phyloP scores from a whole-genome alignment of 2,329 filamentous ascomycete genomes.

The Orbilia quercus region DNA sequence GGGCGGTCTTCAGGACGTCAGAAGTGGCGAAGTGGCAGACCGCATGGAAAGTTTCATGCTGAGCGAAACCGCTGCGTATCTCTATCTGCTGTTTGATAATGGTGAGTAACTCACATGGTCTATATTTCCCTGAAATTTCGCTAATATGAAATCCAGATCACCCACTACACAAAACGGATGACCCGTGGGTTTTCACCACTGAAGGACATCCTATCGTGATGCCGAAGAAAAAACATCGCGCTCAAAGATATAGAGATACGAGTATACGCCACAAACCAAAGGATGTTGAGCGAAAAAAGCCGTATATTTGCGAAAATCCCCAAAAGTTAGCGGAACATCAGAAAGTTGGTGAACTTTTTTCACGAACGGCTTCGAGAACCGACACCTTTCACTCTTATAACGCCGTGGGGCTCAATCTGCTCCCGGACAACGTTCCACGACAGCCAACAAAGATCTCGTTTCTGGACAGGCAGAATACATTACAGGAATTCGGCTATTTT shows the following conservation, averaged over 20 bases:
- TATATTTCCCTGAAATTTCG: neutral
- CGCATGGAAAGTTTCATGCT: slow-evolving; percentile 99
- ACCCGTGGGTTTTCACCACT: slow-evolving; percentile 91
- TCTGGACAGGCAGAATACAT: slow-evolving; percentile 60
- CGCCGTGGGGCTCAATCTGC: slow-evolving; percentile 81
- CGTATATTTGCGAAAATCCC: slow-evolving; percentile 25
- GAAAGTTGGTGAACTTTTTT: slow-evolving; percentile 63
- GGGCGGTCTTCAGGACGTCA: slow-evolving; percentile 69
- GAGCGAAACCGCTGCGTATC: slow-evolving; percentile 94
- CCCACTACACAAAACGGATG: slow-evolving; percentile 86
- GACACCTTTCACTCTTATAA: slow-evolving; percentile 91
- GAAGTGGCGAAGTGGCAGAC: slow-evolving; percentile 80
- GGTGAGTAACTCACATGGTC: slow-evolving; percentile 40
- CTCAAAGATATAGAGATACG: slow-evolving; percentile 16
- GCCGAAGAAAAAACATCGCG: slow-evolving; percentile 64
- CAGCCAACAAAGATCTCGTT: slow-evolving; percentile 63
- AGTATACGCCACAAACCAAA: slow-evolving; percentile 24
- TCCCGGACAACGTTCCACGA: slow-evolving; percentile 68
- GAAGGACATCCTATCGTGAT: slow-evolving; percentile 94
- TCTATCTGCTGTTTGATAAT: slow-evolving; percentile 86
- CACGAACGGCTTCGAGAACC: slow-evolving; percentile 78
- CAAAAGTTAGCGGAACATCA: slow-evolving; percentile 14
- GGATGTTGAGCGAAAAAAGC: neutral
- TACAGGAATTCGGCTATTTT: slow-evolving; percentile 64
- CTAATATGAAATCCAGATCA: slow-evolving; percentile 70